Base-by-base conservation (phyloP, 2,329 filamentous ascomycete genomes). In the Ophiostoma piceae region DNA sequence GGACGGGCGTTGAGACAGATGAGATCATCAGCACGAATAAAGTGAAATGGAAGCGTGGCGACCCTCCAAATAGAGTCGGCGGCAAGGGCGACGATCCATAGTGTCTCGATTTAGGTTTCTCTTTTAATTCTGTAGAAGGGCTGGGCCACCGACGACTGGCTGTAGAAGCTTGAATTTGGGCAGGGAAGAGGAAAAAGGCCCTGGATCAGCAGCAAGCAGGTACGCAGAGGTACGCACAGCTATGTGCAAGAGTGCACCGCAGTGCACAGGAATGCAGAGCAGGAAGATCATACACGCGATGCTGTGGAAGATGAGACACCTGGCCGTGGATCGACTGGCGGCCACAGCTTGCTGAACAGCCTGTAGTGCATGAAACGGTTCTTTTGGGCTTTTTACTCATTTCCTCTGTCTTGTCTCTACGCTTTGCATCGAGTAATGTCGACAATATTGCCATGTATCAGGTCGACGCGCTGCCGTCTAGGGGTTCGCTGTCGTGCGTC, bases 401-500 rank as follows among this genome's bases (percentile, higher is more conserved):
- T 62, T 62, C 57, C 57, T 60, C 54, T 35, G 54, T 60, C 54
- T 22, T 2, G 11, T 60, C n/a, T 60, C 26, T 60, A 6, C 22
- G 9, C 12, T 60, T 29, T 29, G 22, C 22, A 11, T 60, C 9
- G 35, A 35, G 35, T 35, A 35, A 35, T 35, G 35, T 35, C 35
- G 4, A 35, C 35, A 35, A 6, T 35, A 35, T 35, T 16, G 26
- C 51, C 51, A 26, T 62, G 60, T 37, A 35, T 65, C 62, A 37
- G 35, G 62, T 65, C 32, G 62, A 39, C 32, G 62, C 32, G 66
- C 32, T 37, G 70, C 43, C 68, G 60, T 54, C 67, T 47, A 69
- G 66, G 66, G 66, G 60, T 71, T 69, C 70, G 70, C 70, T 71
- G 70, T 69, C 68, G 68, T 71, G 47, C 70, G 60, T 67, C 70